Evolutionary conservation across 1,139 yeast species (phyloP).

Genomic region (Pichia sp.): DNA sequence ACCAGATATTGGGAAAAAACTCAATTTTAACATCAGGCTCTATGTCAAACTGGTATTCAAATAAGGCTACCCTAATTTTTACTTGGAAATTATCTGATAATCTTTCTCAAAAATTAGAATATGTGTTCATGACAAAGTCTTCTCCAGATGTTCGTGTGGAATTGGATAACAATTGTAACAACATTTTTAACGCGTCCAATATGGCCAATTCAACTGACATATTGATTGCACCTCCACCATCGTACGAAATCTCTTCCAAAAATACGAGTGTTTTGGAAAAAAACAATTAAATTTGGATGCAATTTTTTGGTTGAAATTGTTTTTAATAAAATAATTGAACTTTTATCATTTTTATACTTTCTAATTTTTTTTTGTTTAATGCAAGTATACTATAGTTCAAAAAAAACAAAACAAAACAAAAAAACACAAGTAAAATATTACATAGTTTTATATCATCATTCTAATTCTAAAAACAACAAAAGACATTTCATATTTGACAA

Average conservation of each 20-base stretch:
- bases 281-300: too few species aligned
- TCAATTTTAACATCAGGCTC: slow-evolving; percentile 6
- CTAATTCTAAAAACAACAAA: slow-evolving; percentile 9
- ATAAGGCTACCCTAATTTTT: not conserved
- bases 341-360: too few species aligned
- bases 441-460: not conserved
- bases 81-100: slow-evolving; percentile 8
- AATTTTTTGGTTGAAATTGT: too few species aligned
- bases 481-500: slow-evolving; percentile 17
- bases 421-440: not conserved
- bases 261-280: too few species aligned
- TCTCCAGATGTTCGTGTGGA: not conserved
- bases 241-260: too few species aligned
- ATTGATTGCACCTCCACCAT: too few species aligned
- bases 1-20: not conserved
- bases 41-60: slow-evolving; percentile 6
- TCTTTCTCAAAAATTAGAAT: not conserved
- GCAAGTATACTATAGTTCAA: too few species aligned
- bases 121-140: not conserved
- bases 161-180: too few species aligned
- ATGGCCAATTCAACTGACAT: too few species aligned
- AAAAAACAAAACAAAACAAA: not conserved
- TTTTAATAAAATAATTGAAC: too few species aligned
- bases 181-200: too few species aligned
- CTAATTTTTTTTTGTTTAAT: too few species aligned